phyloP scores from a whole-genome alignment of 1,284 basidiomycete species.

The Microbotryum violaceum region DNA sequence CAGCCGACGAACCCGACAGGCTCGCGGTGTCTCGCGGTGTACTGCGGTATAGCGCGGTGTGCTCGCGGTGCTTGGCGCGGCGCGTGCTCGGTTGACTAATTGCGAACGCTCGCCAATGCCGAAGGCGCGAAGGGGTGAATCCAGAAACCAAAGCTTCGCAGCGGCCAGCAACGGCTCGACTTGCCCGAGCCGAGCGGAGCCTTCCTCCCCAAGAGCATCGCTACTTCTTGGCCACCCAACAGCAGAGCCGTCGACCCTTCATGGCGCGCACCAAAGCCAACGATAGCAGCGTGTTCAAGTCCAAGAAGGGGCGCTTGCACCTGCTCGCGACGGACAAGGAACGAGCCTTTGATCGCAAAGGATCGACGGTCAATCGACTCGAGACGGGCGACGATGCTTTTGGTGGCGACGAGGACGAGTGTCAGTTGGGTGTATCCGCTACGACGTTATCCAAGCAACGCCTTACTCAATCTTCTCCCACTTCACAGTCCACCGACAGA shows the following conservation, averaged over 20 bases:
- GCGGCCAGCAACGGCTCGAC: too few relatives aligned
- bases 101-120: too few relatives aligned
- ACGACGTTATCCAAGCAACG: too few relatives aligned
- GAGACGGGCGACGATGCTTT: slow-evolving; percentile 23
- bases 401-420: slow-evolving; percentile 27
- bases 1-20: too few relatives aligned
- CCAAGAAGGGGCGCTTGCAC: too few relatives aligned
- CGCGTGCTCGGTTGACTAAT: too few relatives aligned
- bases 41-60: too few relatives aligned
- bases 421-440: neutral
- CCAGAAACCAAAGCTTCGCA: too few relatives aligned
- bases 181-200: slow-evolving; percentile 2
- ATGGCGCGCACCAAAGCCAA: neutral
- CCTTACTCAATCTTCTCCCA: too few relatives aligned
- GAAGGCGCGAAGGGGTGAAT: too few relatives aligned
- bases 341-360: slow-evolving; percentile 13
- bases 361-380: slow-evolving; percentile 9
- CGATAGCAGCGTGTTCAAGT: neutral
- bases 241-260: neutral
- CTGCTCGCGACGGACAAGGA: slow-evolving; percentile 1
- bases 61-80: too few relatives aligned
- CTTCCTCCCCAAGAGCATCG: slow-evolving; percentile 6
- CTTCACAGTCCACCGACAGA: slow-evolving; percentile 25
- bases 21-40: too few relatives aligned
- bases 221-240: neutral